Evolutionary conservation across 129 eudicot species (phyloP), one percentile per base, ranked within the genome.

Genomic region (Saussurea involucrata): DNA sequence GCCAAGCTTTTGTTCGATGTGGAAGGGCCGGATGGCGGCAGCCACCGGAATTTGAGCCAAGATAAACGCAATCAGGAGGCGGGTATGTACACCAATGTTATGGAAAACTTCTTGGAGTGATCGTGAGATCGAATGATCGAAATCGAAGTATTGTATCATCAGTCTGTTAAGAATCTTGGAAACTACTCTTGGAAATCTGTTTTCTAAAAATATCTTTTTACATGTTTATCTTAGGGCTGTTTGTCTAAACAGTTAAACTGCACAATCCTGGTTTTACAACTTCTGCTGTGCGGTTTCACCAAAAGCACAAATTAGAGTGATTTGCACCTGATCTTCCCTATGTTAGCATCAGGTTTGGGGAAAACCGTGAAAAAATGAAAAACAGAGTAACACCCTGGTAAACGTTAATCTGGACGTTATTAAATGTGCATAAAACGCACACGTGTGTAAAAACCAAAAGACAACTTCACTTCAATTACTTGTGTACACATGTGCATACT

Each of bases 71-170:
- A 80, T 24, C 71, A 87, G 17, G 91, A 90, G 40, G 82, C 83
- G 4, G 95, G 90, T 61, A 88, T 91, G 96, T 91, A 87, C 86
- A 72, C 84, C 1, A 97, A 93, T 74, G 95, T 90, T 10, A 93
- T 93, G 98, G 98, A 90, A 73, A 90, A 89, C 61, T 93, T 85
- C 88, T 85, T 90, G 90, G 96, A 91, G 78, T 90, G 83, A 90
- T 74, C 24, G 28, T 24, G 10, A 25, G 57, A 55, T 68, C 70
- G 11, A 27, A 40, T 21, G 22, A 53, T 53, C 24, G 20, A 46
- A 37, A 37, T 29, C 60, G 1, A 46, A 24, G 6, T 33, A 1
- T 44, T 64, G 31, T 20, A 58, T 29, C 65, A 53, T 73, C 24
- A 40, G 83, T 76, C 65, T 65, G 69, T 71, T 66, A 60, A 68